These are phyloP conservation scores for Saccharum officinarum DNA, from an alignment of 176 grass and related monocot genomes.

Conservation along the genomic window DNA sequence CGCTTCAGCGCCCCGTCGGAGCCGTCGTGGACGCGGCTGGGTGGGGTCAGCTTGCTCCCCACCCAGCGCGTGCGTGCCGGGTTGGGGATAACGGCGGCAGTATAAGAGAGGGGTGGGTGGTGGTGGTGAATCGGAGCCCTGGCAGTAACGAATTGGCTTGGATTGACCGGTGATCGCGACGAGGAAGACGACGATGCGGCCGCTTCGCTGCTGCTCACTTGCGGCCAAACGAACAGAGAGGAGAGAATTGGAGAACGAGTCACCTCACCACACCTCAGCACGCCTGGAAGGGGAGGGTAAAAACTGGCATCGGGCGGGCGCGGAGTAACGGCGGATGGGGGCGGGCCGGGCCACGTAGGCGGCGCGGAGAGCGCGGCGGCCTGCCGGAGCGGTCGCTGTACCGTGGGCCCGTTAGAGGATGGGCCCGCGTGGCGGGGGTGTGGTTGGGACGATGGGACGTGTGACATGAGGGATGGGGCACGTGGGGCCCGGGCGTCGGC, in stretches of 20 bases:
- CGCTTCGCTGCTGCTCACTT: background rate
- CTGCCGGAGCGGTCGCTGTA: background rate
- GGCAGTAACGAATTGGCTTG: background rate
- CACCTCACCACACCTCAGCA: background rate
- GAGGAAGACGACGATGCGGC: constrained; percentile 33
- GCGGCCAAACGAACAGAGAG: background rate
- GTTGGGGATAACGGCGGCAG: background rate
- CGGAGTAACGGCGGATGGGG: background rate
- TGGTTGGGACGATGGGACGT: background rate
- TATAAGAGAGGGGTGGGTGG: background rate
- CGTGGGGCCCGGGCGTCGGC: constrained; percentile 16
- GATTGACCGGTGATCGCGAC: constrained; percentile 29
- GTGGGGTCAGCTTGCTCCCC: background rate
- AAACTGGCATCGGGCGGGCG: background rate
- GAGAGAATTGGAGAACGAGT: background rate
- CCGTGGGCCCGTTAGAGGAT: rapidly evolving
- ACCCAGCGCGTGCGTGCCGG: background rate
- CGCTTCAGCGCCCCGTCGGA: background rate
- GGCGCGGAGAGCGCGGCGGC: background rate
- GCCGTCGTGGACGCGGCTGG: background rate
- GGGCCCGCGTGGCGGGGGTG: constrained; percentile 10
- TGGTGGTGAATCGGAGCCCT: background rate
- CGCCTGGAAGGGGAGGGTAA: background rate
- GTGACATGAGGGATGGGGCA: background rate
- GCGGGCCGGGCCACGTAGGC: no score